phyloP scores from a whole-genome alignment of 345 rosid genomes.

The Eucalyptus cloeziana region DNA sequence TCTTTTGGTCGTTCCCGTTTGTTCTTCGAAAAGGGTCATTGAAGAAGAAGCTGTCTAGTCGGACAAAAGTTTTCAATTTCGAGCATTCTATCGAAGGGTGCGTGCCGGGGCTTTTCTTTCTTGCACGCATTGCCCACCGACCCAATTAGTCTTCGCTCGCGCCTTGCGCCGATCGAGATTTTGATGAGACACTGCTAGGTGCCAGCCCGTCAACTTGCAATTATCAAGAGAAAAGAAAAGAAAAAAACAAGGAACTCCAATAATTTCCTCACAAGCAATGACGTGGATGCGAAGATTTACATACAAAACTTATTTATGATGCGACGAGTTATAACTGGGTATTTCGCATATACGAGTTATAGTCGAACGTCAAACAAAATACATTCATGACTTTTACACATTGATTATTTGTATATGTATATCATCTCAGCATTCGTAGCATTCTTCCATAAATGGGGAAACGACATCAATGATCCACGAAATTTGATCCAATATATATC shows the following conservation, averaged over 20 bases:
- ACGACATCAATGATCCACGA: fast-evolving
- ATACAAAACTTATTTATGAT: background rate
- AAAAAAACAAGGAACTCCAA: background rate
- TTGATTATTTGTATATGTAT: background rate
- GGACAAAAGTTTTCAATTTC: background rate
- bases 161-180: background rate
- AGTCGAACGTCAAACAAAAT: background rate
- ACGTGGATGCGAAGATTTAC: background rate
- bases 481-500: fast-evolving
- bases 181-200: background rate
- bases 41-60: background rate
- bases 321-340: background rate
- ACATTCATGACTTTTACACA: background rate
- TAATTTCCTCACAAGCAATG: background rate
- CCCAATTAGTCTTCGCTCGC: background rate
- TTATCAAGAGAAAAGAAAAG: background rate
- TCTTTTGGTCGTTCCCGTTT: background rate
- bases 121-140: background rate
- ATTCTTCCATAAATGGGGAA: background rate
- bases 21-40: background rate
- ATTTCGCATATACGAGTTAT: background rate
- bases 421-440: fast-evolving
- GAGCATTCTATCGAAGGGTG: background rate
- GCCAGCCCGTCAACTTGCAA: background rate
- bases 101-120: background rate